These are phyloP conservation scores for Alternaria dauci DNA, from an alignment of 2,329 filamentous ascomycete species.

Conservation along the genomic window DNA sequence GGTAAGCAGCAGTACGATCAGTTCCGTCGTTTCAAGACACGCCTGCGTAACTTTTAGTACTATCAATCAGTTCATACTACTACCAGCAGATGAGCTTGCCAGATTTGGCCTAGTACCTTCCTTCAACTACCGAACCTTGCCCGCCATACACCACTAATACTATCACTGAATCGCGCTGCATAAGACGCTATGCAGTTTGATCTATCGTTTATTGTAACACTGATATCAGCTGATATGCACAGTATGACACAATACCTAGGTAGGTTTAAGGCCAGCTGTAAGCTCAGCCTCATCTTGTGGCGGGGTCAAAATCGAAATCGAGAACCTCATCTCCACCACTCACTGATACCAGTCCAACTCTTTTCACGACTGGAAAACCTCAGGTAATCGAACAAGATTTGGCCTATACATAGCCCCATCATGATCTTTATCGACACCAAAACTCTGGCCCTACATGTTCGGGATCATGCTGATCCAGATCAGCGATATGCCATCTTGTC, in stretches of 20 bases:
- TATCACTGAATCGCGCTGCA: background rate
- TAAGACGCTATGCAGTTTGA: accelerated
- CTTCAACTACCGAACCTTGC: background rate
- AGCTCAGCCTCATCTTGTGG: background rate
- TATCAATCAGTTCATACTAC: background rate
- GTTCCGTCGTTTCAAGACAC: background rate
- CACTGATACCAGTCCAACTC: background rate
- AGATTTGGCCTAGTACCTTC: background rate
- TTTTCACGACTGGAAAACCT: background rate
- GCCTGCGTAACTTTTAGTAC: background rate
- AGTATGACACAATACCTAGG: background rate
- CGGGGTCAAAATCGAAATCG: background rate
- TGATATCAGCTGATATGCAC: background rate
- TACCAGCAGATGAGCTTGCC: background rate
- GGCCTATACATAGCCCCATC: background rate
- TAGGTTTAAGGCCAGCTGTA: background rate
- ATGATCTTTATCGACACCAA: slow-evolving; percentile 13
- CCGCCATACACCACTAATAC: background rate
- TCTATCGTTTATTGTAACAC: background rate
- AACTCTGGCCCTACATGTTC: background rate
- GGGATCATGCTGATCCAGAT: slow-evolving; percentile 1
- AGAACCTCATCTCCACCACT: background rate
- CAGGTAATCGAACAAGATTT: background rate
- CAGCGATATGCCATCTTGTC: slow-evolving; percentile 21
- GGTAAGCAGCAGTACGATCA: background rate